Conservation (phyloP, 1,284 basidiomycete species). For the Malassezia yamatoensis region DNA sequence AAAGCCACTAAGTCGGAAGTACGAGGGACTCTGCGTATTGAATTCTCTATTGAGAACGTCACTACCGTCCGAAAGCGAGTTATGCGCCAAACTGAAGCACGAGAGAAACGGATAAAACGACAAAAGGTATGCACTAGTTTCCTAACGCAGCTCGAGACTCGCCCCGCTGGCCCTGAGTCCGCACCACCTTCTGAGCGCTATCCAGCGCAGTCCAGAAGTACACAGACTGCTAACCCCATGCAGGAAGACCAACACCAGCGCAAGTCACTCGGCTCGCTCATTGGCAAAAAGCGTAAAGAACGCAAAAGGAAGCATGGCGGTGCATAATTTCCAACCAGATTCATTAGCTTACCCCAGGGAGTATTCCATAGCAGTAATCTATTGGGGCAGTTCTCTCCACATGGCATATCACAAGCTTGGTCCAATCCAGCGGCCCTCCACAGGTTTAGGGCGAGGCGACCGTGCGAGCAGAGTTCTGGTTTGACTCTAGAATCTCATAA, state of each 20-base stretch:
- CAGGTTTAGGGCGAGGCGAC: no score
- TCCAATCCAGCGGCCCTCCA: no score
- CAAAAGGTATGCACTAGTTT: slow-evolving; percentile 8
- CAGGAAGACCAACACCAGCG: background rate
- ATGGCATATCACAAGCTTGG: no score
- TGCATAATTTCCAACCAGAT: background rate
- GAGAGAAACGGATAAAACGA: slow-evolving; percentile 21
- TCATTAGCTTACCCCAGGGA: background rate
- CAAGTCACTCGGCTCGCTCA: slow-evolving; percentile 26
- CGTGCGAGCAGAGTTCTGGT: no score
- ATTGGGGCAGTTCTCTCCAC: no score
- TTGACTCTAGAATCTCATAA: no score
- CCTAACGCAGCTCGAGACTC: background rate
- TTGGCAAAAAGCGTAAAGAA: slow-evolving; percentile 40
- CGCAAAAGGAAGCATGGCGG: slow-evolving; percentile 17
- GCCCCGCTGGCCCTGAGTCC: background rate
- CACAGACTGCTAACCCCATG: background rate
- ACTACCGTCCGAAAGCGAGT: slow-evolving; percentile 34
- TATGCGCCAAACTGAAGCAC: slow-evolving; percentile 26
- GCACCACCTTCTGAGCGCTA: no score
- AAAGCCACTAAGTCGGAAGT: slow-evolving; percentile 27
- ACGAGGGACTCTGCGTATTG: slow-evolving; percentile 39
- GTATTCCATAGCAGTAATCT: background rate
- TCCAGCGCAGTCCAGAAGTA: no score
- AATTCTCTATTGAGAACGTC: slow-evolving; percentile 45